These are phyloP conservation scores for Phaeotremella skinneri DNA, from an alignment of 768 basidiomycete species.

Conservation along the genomic window DNA sequence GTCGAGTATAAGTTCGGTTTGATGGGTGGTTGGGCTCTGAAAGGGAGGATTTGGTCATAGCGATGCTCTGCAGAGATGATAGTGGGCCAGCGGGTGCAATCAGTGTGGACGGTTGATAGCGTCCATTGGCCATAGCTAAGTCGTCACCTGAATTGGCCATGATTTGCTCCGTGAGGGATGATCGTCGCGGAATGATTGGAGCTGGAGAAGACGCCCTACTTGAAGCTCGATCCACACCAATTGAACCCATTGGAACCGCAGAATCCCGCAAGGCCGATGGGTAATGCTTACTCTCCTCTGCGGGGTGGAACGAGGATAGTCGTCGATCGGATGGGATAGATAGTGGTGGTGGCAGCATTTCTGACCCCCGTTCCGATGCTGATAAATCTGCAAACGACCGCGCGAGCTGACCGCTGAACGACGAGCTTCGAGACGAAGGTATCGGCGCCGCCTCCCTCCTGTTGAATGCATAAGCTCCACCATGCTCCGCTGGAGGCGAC, in stretches of 20 bases:
- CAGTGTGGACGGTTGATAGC: slow-evolving; percentile 3
- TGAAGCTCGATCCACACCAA: slow-evolving; percentile 8
- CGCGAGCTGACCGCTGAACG: slow-evolving; percentile 38
- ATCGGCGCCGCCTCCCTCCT: slow-evolving; percentile 7
- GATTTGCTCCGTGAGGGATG: slow-evolving; percentile 37
- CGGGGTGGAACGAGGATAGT: slow-evolving; percentile 9
- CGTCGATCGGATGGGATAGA: slow-evolving; percentile 5
- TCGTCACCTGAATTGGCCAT: slow-evolving; percentile 34
- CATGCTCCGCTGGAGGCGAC: slow-evolving; percentile 9
- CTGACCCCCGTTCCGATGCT: slow-evolving; percentile 18
- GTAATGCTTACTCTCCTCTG: not conserved
- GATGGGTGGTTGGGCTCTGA: slow-evolving; percentile 18
- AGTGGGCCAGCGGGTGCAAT: slow-evolving; percentile 2
- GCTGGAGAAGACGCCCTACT: slow-evolving; percentile 3
- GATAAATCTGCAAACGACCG: slow-evolving; percentile 38
- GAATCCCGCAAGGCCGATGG: slow-evolving; percentile 4
- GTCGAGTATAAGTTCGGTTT: slow-evolving; percentile 5
- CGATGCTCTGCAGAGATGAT: slow-evolving; percentile 3
- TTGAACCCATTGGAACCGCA: slow-evolving; percentile 3
- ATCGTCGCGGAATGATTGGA: slow-evolving; percentile 20
- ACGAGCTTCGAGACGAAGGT: slow-evolving; percentile 25
- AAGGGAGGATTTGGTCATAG: slow-evolving; percentile 24
- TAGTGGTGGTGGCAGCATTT: slow-evolving; percentile 26
- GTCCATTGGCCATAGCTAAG: slow-evolving; percentile 16
- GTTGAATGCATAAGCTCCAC: slow-evolving; percentile 1